These are phyloP conservation scores for Hypoxylon intermedium DNA, from an alignment of 495 filamentous ascomycete species.

Conservation along the genomic window DNA sequence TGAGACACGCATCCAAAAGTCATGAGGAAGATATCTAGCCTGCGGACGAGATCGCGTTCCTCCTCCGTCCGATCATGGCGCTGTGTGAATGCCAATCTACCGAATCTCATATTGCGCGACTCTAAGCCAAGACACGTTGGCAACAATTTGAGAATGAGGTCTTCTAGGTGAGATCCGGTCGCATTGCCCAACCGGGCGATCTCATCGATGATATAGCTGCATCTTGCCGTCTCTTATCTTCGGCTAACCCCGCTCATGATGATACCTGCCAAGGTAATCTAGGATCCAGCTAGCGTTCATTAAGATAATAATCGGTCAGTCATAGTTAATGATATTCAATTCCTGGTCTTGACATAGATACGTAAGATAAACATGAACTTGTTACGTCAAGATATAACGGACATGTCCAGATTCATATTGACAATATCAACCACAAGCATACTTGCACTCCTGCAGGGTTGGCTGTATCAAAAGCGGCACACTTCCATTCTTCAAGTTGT, in stretches of 20 bases:
- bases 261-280: neutral
- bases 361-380: too few relatives aligned
- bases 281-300: neutral
- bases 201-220: slow-evolving; percentile 21
- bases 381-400: too few relatives aligned
- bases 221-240: slow-evolving; percentile 34
- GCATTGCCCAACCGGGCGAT: slow-evolving; percentile 8
- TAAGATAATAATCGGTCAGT: neutral
- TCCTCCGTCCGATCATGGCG: slow-evolving; percentile 41
- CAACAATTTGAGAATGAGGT: neutral
- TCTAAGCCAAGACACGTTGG: neutral
- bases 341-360: too few relatives aligned
- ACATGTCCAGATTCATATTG: too few relatives aligned
- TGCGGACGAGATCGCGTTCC: slow-evolving; percentile 48
- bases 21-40: slow-evolving; percentile 51
- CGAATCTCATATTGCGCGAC: slow-evolving; percentile 15
- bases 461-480: slow-evolving; percentile 28
- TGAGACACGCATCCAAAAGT: slow-evolving; percentile 53
- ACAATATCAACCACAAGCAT: slow-evolving; percentile 20
- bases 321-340: too few relatives aligned
- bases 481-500: slow-evolving; percentile 19
- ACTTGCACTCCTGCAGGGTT: slow-evolving; percentile 27
- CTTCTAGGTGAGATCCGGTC: neutral
- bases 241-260: slow-evolving; percentile 34
- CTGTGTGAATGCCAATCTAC: slow-evolving; percentile 22